These are phyloP conservation scores for Agrocybe praecox DNA, from an alignment of 768 basidiomycete species.

Conservation along the genomic window DNA sequence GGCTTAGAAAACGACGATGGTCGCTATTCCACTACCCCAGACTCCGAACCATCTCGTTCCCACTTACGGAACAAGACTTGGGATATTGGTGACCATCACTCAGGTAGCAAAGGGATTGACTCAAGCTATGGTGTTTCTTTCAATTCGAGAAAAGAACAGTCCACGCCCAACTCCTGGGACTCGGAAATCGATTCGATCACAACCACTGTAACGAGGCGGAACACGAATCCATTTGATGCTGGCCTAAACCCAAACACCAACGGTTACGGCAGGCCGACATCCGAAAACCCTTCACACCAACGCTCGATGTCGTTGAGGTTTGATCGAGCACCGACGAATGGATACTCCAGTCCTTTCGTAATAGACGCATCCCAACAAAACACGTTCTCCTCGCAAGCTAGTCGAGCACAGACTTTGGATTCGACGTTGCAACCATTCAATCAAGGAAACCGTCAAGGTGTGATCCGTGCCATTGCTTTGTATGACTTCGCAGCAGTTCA, in stretches of 20 bases:
- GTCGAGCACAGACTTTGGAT: background rate
- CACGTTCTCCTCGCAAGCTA: background rate
- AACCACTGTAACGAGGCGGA: background rate
- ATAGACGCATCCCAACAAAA: background rate
- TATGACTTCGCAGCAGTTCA: conserved; percentile 76
- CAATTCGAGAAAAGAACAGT: background rate
- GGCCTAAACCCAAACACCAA: background rate
- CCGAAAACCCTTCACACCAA: background rate
- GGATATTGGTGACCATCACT: conserved; percentile 28
- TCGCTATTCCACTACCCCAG: conserved; percentile 51
- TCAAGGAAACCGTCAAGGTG: conserved; percentile 59
- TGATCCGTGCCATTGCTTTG: conserved; percentile 73
- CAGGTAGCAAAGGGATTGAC: background rate
- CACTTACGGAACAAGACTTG: conserved; percentile 30
- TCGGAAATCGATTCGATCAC: background rate
- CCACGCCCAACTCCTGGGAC: background rate
- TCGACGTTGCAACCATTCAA: background rate
- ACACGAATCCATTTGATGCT: background rate
- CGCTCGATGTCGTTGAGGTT: background rate
- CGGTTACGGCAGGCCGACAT: background rate
- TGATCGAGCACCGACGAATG: background rate
- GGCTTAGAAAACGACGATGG: conserved; percentile 48
- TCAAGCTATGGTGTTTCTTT: background rate
- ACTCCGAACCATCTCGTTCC: conserved; percentile 9
- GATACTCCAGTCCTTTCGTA: background rate